Conservation (phyloP, 352 stramenopile genomes). For the Phytophthora aleatoria region DNA sequence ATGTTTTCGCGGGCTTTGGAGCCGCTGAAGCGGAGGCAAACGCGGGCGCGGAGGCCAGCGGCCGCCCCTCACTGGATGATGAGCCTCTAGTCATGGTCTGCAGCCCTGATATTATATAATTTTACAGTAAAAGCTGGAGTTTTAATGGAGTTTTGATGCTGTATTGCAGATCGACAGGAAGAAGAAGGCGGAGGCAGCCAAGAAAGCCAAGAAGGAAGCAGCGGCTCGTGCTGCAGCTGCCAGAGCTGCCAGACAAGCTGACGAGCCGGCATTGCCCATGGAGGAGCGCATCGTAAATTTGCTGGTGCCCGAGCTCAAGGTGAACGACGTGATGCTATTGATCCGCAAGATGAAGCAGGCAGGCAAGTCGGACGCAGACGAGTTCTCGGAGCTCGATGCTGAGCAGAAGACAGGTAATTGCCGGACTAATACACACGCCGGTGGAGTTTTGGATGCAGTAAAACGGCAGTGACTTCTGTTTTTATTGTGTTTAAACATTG, state of each 20-base stretch:
- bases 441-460: not conserved
- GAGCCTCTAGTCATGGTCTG: conserved; percentile 41
- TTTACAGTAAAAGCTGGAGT: not conserved
- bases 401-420: conserved; percentile 82
- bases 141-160: conserved; percentile 7
- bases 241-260: conserved; percentile 42
- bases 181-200: conserved; percentile 49
- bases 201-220: conserved; percentile 56
- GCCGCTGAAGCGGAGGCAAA: conserved; percentile 33
- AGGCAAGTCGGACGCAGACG: conserved; percentile 87
- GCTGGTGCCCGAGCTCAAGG: conserved; percentile 84
- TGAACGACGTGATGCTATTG: conserved; percentile 87
- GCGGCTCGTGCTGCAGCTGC: conserved; percentile 30
- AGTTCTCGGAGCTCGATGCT: conserved; percentile 86
- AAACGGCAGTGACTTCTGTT: conserved; percentile 12
- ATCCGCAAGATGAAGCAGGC: conserved; percentile 92
- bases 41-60: not conserved
- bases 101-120: not conserved
- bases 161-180: conserved; percentile 46
- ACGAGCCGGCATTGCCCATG: conserved; percentile 76
- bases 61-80: conserved; percentile 34
- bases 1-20: conserved; percentile 64
- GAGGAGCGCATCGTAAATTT: conserved; percentile 89
- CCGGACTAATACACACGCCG: conserved; percentile 4
- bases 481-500: not conserved